A percentile compares a stretch with the other conserved stretches of the same genome.
phyloP scores from a whole-genome alignment of 2,329 filamentous ascomycete species.

The Xylariales sp. region DNA sequence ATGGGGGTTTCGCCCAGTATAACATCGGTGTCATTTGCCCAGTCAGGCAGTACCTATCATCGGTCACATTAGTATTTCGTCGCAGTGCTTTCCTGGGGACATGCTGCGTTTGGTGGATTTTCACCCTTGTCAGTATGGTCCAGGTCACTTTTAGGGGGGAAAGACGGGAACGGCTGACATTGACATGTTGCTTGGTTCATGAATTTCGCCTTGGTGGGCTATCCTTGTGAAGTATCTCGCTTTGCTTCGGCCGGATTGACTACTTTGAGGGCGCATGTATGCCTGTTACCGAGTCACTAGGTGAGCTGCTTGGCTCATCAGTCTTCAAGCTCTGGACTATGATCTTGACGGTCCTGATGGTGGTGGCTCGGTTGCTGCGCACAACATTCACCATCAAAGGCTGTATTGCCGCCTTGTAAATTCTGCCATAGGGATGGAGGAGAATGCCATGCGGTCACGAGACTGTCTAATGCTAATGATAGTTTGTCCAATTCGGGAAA shows the following conservation, averaged over 20 bases:
- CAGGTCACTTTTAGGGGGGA: conserved; percentile 14
- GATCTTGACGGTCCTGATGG: conserved; percentile 27
- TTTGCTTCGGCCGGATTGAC: not conserved
- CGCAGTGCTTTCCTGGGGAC: conserved; percentile 34
- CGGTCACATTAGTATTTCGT: conserved; percentile 30
- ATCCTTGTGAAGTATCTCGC: not conserved
- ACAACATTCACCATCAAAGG: not conserved
- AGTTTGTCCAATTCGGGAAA: too few relatives aligned
- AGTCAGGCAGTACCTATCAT: conserved; percentile 26
- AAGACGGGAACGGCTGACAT: too few relatives aligned
- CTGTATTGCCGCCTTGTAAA: not conserved
- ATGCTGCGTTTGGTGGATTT: conserved; percentile 37
- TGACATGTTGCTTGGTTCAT: not conserved
- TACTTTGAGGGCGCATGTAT: conserved; percentile 31
- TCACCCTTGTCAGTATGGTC: conserved; percentile 30
- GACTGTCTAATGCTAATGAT: not conserved
- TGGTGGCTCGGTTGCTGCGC: conserved; percentile 24
- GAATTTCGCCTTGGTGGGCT: not conserved
- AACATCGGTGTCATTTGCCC: conserved; percentile 28
- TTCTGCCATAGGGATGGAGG: not conserved
- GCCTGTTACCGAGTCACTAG: conserved; percentile 32
- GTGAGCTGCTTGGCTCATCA: conserved; percentile 31
- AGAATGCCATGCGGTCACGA: not conserved
- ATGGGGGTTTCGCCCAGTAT: conserved; percentile 28
- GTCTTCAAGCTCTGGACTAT: conserved; percentile 34